Evolutionary conservation across 495 filamentous ascomycete genomes (phyloP).

Genomic region (Cryomyces minteri): DNA sequence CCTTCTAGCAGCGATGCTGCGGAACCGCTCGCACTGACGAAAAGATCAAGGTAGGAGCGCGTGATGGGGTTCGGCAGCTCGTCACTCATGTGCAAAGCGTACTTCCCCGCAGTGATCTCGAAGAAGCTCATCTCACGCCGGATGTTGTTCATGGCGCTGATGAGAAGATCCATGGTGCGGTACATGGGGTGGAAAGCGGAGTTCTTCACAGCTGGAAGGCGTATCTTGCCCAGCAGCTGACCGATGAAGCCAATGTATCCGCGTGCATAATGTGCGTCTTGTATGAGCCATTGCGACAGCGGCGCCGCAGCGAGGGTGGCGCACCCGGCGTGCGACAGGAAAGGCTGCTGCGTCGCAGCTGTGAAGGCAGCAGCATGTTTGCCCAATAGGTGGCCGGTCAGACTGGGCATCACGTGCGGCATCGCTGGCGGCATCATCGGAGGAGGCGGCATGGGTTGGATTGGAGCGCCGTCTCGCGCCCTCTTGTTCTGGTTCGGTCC

Average conservation of each 20-base stretch:
- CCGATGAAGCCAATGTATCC: conserved; percentile 53
- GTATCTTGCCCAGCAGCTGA: conserved; percentile 41
- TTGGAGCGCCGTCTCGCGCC: conserved; percentile 10
- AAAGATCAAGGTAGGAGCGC: conserved; percentile 33
- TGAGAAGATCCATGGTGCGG: conserved; percentile 37
- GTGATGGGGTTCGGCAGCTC: conserved; percentile 27
- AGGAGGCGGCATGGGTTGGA: conserved; percentile 1
- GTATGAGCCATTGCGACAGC: conserved; percentile 51
- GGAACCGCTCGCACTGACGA: conserved; percentile 29
- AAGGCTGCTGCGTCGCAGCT: conserved; percentile 44
- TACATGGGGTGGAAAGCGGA: conserved; percentile 21
- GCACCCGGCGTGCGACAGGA: conserved; percentile 46
- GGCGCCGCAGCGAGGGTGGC: conserved; percentile 36
- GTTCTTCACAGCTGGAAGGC: conserved; percentile 28
- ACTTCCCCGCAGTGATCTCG: conserved; percentile 40
- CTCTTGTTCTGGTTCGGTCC: conserved; percentile 17
- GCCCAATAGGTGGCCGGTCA: conserved; percentile 33
- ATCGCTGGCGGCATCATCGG: not conserved
- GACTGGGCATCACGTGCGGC: conserved; percentile 14
- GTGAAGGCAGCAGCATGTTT: conserved; percentile 23
- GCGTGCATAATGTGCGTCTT: conserved; percentile 60
- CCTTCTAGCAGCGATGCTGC: conserved; percentile 38
- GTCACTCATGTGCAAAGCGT: conserved; percentile 34
- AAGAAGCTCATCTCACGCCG: conserved; percentile 51
- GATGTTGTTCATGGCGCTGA: conserved; percentile 46